Evolutionary conservation across 2,329 filamentous ascomycete genomes (phyloP).

Genomic region (Fusarium staphyleae): DNA sequence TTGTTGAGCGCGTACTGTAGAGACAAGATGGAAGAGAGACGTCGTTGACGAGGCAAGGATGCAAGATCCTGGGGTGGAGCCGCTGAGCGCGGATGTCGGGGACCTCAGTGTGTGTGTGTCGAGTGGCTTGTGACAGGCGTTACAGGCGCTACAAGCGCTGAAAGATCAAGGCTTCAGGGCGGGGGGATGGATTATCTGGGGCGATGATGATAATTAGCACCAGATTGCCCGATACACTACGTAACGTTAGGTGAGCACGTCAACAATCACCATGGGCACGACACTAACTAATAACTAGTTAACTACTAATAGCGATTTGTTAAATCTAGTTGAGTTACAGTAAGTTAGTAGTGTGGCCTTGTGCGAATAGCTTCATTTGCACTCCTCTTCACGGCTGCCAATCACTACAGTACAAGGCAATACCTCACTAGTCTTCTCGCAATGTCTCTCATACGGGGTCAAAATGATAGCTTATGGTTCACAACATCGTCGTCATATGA

Average conservation of each 20-base stretch:
- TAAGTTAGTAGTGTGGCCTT: not conserved
- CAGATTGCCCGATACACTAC: no score
- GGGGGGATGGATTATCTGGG: no score
- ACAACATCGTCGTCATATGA: constrained; percentile 8
- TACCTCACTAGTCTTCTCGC: not conserved
- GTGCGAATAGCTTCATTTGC: not conserved
- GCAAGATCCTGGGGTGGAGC: not conserved
- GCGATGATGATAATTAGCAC: constrained; percentile 19
- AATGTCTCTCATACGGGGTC: no score
- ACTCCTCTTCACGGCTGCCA: no score
- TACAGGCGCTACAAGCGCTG: constrained; percentile 6
- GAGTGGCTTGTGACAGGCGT: constrained; percentile 1
- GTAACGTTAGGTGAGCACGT: constrained; percentile 6
- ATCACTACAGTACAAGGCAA: not conserved
- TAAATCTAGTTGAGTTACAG: no score
- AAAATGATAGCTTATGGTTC: no score
- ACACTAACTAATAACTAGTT: no score
- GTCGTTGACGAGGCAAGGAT: constrained; percentile 9
- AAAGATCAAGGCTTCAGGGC: not conserved
- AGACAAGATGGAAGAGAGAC: not conserved
- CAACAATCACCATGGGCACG: not conserved
- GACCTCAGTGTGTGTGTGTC: not conserved
- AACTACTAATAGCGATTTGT: no score
- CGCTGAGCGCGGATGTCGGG: not conserved
- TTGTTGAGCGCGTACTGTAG: not conserved